phyloP scores from a whole-genome alignment of 768 basidiomycete genomes.

The Boletus coccyginus region DNA sequence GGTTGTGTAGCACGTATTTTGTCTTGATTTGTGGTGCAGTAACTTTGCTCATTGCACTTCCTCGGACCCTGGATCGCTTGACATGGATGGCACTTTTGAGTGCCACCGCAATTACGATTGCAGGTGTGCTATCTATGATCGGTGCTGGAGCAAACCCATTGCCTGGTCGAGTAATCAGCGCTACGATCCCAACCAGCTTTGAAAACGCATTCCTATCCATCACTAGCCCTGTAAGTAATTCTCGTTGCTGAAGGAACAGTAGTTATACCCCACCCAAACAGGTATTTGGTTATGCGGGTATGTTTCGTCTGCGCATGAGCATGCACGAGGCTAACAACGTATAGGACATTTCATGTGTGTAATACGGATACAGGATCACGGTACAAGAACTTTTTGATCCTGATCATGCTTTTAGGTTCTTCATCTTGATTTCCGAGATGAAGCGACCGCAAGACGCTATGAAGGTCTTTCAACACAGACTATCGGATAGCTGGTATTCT shows the following conservation, averaged over 20 bases:
- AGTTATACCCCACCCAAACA: background rate
- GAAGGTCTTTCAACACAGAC: conserved; percentile 37
- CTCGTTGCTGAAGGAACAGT: background rate
- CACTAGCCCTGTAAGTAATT: conserved; percentile 1
- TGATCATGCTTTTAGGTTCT: conserved; percentile 41
- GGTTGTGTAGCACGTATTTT: conserved; percentile 45
- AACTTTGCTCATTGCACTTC: conserved; percentile 5
- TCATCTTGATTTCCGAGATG: conserved; percentile 60
- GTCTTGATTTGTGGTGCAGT: conserved; percentile 43
- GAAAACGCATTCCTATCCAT: conserved; percentile 26
- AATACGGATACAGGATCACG: background rate
- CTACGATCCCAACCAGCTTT: conserved; percentile 40
- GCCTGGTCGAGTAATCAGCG: conserved; percentile 29
- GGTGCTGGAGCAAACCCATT: conserved; percentile 47
- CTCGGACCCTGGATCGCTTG: conserved; percentile 31
- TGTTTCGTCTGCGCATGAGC: background rate
- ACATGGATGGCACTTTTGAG: conserved; percentile 45
- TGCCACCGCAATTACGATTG: conserved; percentile 39
- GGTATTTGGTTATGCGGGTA: conserved; percentile 7
- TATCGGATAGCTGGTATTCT: background rate
- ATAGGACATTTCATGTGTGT: conserved; percentile 52
- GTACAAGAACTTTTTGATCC: background rate
- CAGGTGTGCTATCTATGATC: conserved; percentile 49
- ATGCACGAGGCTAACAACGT: background rate
- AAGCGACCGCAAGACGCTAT: conserved; percentile 48